Percentiles rank a stretch among this genome's conserved stretches.
phyloP scores from a whole-genome alignment of 1,284 basidiomycete species.

The Sporisorium sorghi region DNA sequence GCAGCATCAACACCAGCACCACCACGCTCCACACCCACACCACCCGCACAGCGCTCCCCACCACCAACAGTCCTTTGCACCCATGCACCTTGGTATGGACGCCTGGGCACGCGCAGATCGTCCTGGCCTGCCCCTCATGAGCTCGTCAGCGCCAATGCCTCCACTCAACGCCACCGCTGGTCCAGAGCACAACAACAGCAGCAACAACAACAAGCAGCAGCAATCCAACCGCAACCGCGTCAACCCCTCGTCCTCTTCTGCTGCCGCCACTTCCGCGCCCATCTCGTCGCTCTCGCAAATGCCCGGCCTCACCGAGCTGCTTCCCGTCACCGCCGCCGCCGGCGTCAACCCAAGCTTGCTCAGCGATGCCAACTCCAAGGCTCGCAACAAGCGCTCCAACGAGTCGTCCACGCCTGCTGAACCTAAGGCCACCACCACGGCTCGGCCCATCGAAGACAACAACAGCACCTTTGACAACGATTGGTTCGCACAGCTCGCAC shows the following conservation, averaged over 20 bases:
- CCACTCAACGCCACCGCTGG: conserved; percentile 8
- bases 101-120: conserved; percentile 33
- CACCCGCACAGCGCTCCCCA: conserved; percentile 22
- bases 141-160: conserved; percentile 20
- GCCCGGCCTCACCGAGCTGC: conserved; percentile 29
- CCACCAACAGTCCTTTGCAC: conserved; percentile 35
- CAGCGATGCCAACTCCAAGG: conserved; percentile 17
- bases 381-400: conserved; percentile 11
- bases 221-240: conserved; percentile 13
- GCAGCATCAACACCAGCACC: conserved; percentile 6
- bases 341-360: conserved; percentile 47
- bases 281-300: conserved; percentile 29
- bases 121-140: conserved; percentile 14
- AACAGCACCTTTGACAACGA: conserved; percentile 49
- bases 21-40: conserved; percentile 35
- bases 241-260: neutral
- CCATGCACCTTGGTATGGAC: conserved; percentile 46
- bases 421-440: conserved; percentile 34
- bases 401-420: conserved; percentile 15
- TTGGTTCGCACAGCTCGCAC: conserved; percentile 55
- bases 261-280: conserved; percentile 10
- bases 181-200: conserved; percentile 3
- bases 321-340: conserved; percentile 25
- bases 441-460: conserved; percentile 38
- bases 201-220: conserved; percentile 21